phyloP scores from a whole-genome alignment of 306 rosid species.

The Macrotyloma uniflorum region DNA sequence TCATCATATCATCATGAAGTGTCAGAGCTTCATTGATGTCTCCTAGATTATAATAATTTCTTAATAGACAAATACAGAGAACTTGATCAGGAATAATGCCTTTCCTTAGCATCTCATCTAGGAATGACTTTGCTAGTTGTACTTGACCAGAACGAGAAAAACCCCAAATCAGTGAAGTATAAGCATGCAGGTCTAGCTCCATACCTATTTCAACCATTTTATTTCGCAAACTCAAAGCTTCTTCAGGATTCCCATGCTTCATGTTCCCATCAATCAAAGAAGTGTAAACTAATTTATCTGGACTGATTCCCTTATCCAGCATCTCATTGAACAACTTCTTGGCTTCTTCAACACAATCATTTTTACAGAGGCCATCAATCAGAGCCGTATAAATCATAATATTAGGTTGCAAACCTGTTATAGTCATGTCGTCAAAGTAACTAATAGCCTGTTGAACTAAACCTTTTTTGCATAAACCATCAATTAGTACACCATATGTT shows the following conservation, averaged over 20 bases:
- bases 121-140: constrained; percentile 64
- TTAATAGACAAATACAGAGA: constrained; percentile 67
- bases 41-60: constrained; percentile 68
- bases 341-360: constrained; percentile 62
- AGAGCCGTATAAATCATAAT: constrained; percentile 78
- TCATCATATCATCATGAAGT: constrained; percentile 66
- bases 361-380: constrained; percentile 86
- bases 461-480: constrained; percentile 91
- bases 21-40: constrained; percentile 65
- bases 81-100: constrained; percentile 76
- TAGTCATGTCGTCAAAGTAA: constrained; percentile 64
- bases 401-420: constrained; percentile 73
- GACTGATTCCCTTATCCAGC: constrained; percentile 74
- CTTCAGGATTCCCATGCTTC: constrained; percentile 77
- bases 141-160: constrained; percentile 66
- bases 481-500: constrained; percentile 79
- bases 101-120: constrained; percentile 83
- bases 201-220: constrained; percentile 78
- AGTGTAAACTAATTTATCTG: constrained; percentile 80
- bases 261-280: constrained; percentile 86
- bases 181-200: constrained; percentile 75
- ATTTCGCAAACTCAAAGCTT: constrained; percentile 64
- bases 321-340: constrained; percentile 76
- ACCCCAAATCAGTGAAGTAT: constrained; percentile 89
- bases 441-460: constrained; percentile 64